phyloP scores from a whole-genome alignment of 1,284 basidiomycete genomes.

The Phylloporus sp. region DNA sequence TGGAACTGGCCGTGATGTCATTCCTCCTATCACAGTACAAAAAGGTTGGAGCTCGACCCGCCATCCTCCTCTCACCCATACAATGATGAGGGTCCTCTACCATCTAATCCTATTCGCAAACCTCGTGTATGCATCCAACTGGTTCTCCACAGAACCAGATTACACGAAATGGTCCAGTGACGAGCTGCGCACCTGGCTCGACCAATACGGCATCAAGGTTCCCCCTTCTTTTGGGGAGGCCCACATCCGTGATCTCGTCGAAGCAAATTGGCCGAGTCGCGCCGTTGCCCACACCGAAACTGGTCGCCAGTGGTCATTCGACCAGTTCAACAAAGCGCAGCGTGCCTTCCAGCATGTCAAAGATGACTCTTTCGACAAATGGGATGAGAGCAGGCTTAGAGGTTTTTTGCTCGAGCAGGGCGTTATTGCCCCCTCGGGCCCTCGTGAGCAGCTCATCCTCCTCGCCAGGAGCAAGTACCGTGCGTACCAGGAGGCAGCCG shows the following conservation, averaged over 20 bases:
- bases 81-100: slow-evolving; percentile 15
- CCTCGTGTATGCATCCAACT: slow-evolving; percentile 24
- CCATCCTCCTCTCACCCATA: neutral
- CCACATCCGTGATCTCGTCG: slow-evolving; percentile 61
- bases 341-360: slow-evolving; percentile 63
- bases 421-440: slow-evolving; percentile 78
- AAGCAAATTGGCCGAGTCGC: slow-evolving; percentile 61
- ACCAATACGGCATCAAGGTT: slow-evolving; percentile 67
- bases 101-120: slow-evolving; percentile 21
- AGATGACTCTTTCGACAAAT: slow-evolving; percentile 64
- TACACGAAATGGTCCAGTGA: slow-evolving; percentile 67
- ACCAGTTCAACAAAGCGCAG: slow-evolving; percentile 69
- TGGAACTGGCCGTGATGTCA: slow-evolving; percentile 27
- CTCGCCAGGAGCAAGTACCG: slow-evolving; percentile 76
- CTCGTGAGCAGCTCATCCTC: slow-evolving; percentile 77
- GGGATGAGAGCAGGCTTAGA: slow-evolving; percentile 83
- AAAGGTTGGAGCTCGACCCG: neutral
- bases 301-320: slow-evolving; percentile 52
- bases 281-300: slow-evolving; percentile 19
- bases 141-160: slow-evolving; percentile 42
- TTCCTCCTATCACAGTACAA: slow-evolving; percentile 19
- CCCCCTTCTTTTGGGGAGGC: slow-evolving; percentile 51
- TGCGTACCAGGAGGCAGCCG: slow-evolving; percentile 58
- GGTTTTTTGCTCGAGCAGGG: slow-evolving; percentile 88
- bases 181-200: slow-evolving; percentile 73